Conservation (phyloP, 331 rosid species). For the Phaseolus coccineus region DNA sequence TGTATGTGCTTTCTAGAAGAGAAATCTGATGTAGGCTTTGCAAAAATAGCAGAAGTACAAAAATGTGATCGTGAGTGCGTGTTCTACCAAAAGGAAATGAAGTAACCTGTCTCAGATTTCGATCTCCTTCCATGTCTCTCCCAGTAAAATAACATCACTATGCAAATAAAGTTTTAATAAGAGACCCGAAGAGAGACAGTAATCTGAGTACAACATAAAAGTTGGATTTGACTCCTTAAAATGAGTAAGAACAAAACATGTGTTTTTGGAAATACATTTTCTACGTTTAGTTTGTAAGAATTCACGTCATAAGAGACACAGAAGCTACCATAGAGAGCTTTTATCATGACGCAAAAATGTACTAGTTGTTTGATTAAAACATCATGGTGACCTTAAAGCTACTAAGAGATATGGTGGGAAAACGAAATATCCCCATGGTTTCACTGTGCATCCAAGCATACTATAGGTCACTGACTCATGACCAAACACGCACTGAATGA, state of each 20-base stretch:
- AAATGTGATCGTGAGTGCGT: neutral
- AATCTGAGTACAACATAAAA: neutral
- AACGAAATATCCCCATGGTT: too few relatives aligned
- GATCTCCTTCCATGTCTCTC: neutral
- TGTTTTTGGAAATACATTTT: neutral
- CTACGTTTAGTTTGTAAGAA: neutral
- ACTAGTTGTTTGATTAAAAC: too few relatives aligned
- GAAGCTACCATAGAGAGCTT: neutral
- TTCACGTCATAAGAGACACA: neutral
- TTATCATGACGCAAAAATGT: too few relatives aligned
- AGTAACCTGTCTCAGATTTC: neutral
- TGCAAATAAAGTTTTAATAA: neutral
- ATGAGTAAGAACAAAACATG: neutral
- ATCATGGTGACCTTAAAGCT: neutral
- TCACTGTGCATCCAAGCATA: too few relatives aligned
- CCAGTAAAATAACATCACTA: neutral
- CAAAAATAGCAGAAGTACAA: neutral
- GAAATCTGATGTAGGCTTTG: neutral
- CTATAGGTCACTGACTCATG: neutral
- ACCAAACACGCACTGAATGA: too few relatives aligned
- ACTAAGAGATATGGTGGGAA: neutral
- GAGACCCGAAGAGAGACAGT: neutral
- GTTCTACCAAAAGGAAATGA: neutral
- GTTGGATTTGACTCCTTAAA: neutral
- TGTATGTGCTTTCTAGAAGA: neutral